Evolutionary conservation across 495 filamentous ascomycete genomes (phyloP), one percentile per base, ranked within the genome.

Genomic region (Xylaria venustula): DNA sequence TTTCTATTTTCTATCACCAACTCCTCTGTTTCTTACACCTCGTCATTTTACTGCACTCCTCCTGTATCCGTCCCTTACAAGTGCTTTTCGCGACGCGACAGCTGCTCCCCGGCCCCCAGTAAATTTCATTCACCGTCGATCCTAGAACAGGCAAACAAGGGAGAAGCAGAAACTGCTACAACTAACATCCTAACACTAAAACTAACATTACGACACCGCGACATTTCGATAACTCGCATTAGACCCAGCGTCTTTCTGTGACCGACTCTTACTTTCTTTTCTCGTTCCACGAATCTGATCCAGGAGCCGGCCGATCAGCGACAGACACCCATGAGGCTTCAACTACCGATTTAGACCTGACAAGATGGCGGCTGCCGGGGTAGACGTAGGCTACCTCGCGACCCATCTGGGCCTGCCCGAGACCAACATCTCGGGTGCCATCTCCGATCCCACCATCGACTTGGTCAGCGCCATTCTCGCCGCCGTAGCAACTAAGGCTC

Each of bases 361-460:
- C 76, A 85, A 65, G 62, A 94, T 94, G 91, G 90, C 90, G 67
- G 82, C 88, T 62, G 85, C 83, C 49, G 86, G 84, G 51, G 77
- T 93, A 17, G 90, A 96, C 78, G 71, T 90, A 49, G 80, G 83
- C 62, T 93, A 89, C 76, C 76, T 97, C 53, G 83, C 90, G 63
- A 79, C 85, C 28, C 90, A 91, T 73, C 88, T 88, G 72, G 80
- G 85, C 55, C 74, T 96, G 63, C 84, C 90, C 2, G 81, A 92
- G 76, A 66, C 77, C 26, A 87, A 88, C 20, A 70, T 97, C 58
- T 74, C 81, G 11, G 78, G 83, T 15, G 78, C 90, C 58, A 77
- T 88, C 23, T 85, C 91, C 56, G 77, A 83, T 54, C 92, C 92
- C 9, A 96, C 92, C 1, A 77, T 80, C 58, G 90, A 93, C 2